These are phyloP conservation scores for Daedaleopsis nitida DNA, from an alignment of 768 basidiomycete genomes.

Conservation along the genomic window DNA sequence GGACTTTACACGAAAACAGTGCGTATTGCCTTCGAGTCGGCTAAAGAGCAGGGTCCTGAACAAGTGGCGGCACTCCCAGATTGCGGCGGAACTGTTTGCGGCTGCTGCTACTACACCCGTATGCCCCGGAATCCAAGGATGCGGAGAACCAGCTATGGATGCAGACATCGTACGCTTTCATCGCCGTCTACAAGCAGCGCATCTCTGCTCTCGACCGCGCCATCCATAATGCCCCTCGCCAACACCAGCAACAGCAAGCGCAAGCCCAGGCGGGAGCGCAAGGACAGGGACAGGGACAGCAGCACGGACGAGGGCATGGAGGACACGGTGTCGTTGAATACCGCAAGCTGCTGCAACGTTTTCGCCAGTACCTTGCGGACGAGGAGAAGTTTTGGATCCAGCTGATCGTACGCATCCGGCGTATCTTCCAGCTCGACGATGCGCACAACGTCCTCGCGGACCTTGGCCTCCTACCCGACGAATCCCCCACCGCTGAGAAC, in stretches of 20 bases:
- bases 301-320: slow-evolving; percentile 39
- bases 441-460: slow-evolving; percentile 56
- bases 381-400: slow-evolving; percentile 93
- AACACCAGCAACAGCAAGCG: slow-evolving; percentile 31
- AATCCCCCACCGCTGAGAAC: slow-evolving; percentile 29
- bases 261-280: slow-evolving; percentile 36
- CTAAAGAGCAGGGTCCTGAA: not conserved
- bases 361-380: slow-evolving; percentile 84
- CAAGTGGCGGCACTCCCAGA: slow-evolving; percentile 37
- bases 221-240: slow-evolving; percentile 37
- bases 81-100: slow-evolving; percentile 71
- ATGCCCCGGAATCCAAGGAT: slow-evolving; percentile 73
- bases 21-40: slow-evolving; percentile 33
- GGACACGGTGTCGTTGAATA: slow-evolving; percentile 73
- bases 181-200: slow-evolving; percentile 77
- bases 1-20: slow-evolving; percentile 87
- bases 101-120: slow-evolving; percentile 68
- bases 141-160: slow-evolving; percentile 88
- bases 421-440: slow-evolving; percentile 70
- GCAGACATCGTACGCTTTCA: slow-evolving; percentile 87
- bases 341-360: slow-evolving; percentile 83
- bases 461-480: slow-evolving; percentile 50
- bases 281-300: slow-evolving; percentile 35
- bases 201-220: slow-evolving; percentile 67
- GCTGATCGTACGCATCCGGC: slow-evolving; percentile 73